A percentile compares a stretch with the other conserved stretches of the same genome.
Conservation (phyloP, 2,329 filamentous ascomycete species). For the Pseudogymnoascus sp. region DNA sequence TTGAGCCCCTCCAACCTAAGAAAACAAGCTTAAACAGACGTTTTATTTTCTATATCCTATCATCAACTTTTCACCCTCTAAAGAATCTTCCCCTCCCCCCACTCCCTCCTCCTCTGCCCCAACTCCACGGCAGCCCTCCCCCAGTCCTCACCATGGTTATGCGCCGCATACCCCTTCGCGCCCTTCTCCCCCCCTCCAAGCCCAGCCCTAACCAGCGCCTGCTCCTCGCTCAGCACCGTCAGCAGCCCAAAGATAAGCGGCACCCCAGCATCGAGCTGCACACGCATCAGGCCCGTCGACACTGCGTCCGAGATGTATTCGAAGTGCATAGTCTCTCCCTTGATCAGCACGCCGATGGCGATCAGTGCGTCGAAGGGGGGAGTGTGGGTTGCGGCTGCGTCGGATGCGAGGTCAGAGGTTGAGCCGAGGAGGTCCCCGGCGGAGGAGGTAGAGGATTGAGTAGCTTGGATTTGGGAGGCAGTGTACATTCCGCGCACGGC, state of each 20-base stretch:
- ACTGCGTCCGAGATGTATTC: slow-evolving; percentile 95
- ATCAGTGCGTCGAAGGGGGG: slow-evolving; percentile 87
- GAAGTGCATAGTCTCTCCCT: slow-evolving; percentile 99
- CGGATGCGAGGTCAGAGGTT: slow-evolving; percentile 56
- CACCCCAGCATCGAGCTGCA: slow-evolving; percentile 80
- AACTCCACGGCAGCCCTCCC: slow-evolving; percentile 90
- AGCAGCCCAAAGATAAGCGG: slow-evolving; percentile 89
- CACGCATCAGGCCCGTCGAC: slow-evolving; percentile 85
- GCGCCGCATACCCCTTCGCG: slow-evolving; percentile 54
- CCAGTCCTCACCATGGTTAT: slow-evolving; percentile 98
- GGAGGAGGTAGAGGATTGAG: slow-evolving; percentile 49
- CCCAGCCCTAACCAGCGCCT: slow-evolving; percentile 78
- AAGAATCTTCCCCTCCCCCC: slow-evolving; percentile 44
- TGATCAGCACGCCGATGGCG: slow-evolving; percentile 92
- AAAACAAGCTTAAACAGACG: background rate
- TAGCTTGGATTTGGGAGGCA: slow-evolving; percentile 77
- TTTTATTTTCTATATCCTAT: background rate
- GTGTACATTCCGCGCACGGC: slow-evolving; percentile 76
- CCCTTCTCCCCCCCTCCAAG: slow-evolving; percentile 76
- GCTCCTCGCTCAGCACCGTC: slow-evolving; percentile 81
- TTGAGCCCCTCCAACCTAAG: background rate
- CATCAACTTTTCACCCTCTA: background rate
- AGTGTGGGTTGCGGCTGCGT: slow-evolving; percentile 36
- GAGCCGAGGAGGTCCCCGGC: slow-evolving; percentile 71
- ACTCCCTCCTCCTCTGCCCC: slow-evolving; percentile 76